Percentiles rank a stretch among this genome's conserved stretches.
phyloP scores from a whole-genome alignment of 225 moss, liverwort and hornwort species.

The Sphagnum contortum region DNA sequence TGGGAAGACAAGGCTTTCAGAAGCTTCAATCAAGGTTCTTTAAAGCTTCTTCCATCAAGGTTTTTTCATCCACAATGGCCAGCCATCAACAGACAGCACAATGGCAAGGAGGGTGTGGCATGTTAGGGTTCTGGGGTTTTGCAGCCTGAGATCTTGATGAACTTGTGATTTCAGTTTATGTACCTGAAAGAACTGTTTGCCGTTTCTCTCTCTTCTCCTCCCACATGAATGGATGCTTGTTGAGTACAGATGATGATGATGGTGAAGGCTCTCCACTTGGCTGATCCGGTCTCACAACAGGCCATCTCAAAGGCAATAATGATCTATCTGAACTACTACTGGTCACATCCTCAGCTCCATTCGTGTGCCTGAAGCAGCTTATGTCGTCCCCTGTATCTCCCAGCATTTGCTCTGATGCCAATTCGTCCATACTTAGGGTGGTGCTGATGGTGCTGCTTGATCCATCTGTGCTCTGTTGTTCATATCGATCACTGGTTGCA shows the following conservation, averaged over 20 bases:
- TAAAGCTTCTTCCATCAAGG: not conserved
- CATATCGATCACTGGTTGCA: constrained; percentile 66
- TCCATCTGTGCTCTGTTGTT: constrained; percentile 73
- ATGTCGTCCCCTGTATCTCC: constrained; percentile 60
- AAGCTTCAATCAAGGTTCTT: not conserved
- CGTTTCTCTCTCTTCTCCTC: constrained; percentile 90
- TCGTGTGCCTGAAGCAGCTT: constrained; percentile 45
- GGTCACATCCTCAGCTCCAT: constrained; percentile 62
- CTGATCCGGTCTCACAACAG: constrained; percentile 68
- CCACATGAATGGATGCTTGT: constrained; percentile 69
- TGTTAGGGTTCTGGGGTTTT: not conserved
- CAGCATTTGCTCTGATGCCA: constrained; percentile 61
- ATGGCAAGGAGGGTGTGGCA: not conserved
- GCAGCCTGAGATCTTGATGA: too few relatives aligned
- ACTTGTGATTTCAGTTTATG: not conserved
- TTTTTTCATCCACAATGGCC: not conserved
- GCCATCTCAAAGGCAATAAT: constrained; percentile 83
- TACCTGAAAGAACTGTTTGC: constrained; percentile 78
- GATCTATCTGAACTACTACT: constrained; percentile 67
- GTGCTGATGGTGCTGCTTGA: constrained; percentile 34
- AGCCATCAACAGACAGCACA: constrained; percentile 1
- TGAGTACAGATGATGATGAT: constrained; percentile 60
- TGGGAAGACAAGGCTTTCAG: not conserved
- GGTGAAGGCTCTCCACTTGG: constrained; percentile 67
- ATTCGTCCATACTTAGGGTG: constrained; percentile 70